Base-by-base conservation (phyloP, 1,284 basidiomycete species). In the Melanopsichium pennsylvanicum region DNA sequence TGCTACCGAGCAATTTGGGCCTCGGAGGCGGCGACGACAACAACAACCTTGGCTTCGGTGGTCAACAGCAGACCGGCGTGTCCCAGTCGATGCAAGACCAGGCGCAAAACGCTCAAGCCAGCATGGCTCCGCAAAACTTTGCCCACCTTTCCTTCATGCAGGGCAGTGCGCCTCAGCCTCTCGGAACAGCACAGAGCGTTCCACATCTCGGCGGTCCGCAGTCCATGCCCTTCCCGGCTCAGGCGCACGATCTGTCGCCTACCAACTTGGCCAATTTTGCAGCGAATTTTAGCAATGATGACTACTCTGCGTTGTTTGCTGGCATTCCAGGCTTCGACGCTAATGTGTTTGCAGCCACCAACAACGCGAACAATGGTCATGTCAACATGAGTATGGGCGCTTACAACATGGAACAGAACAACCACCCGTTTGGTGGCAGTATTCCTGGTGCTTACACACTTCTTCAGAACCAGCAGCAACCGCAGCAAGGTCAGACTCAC, bases 141-240 rank as follows among this genome's bases (percentile, higher is more conserved):
- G 59, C 57, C 46, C 45, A 68, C 16, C 50, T 72, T 9, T 51
- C 51, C 13, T 64, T 69, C 21, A 32, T 63, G 46, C 60, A 60
- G 43, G n/a, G 29, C 47, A 59, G 56, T 16, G 51, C 56, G 26
- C 61, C 69, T 18, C 69, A 72, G 41, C 64, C 64, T 5, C 40
- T 74, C 2, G 72, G 72, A 16, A 52, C 59, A 1, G 51, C 62
- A 7, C 69, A 71, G 42, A 66, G 60, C 31, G 52, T 71, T 19
- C 63, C 72, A 11, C 72, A 74, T 40, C 66, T 74, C 5, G 72
- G 72, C 26, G 72, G 72, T 7, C 72, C 72, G 26, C 72, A 74
- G 42, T 69, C 64, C 18, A 74, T 74, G 72, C 72, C 72, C 11
- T 74, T 74, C 50, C 72, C 72, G 2, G 60, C 72, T 8, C 50